Percentiles rank a stretch among this genome's conserved stretches.
Conservation (phyloP, 192 early-diverging fungal genomes). For the Coemansia sp. region DNA sequence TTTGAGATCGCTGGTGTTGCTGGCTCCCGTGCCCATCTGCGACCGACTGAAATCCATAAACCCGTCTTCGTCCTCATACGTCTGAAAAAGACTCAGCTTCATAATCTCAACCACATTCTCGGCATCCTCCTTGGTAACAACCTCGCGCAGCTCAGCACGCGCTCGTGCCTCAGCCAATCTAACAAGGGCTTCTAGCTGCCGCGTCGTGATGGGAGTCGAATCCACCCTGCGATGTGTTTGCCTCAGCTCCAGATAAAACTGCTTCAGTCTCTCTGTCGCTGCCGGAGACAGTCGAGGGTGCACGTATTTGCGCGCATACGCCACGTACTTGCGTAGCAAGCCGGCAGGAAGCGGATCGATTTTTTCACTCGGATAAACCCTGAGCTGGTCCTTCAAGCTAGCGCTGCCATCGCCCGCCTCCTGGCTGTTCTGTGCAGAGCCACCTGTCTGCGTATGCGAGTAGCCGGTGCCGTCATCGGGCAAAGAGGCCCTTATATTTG, state of each 20-base stretch:
- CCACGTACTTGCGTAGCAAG: conserved; percentile 79
- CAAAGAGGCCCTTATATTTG: not conserved
- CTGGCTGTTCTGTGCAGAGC: not conserved
- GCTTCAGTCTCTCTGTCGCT: conserved; percentile 58
- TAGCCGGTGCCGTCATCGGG: not conserved
- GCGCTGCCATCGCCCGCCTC: not conserved
- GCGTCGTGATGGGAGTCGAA: conserved; percentile 74
- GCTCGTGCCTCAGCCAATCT: conserved; percentile 75
- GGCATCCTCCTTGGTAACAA: conserved; percentile 68
- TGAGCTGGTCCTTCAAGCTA: conserved; percentile 27
- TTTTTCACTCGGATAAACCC: conserved; percentile 53
- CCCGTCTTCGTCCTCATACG: conserved; percentile 56
- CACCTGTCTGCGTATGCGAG: not conserved
- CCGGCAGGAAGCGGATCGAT: conserved; percentile 61
- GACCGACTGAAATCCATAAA: conserved; percentile 58
- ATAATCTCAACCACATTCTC: conserved; percentile 76
- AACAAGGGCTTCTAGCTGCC: conserved; percentile 79
- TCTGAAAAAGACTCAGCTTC: conserved; percentile 62
- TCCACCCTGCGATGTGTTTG: conserved; percentile 59
- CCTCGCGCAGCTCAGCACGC: conserved; percentile 67
- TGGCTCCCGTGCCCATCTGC: conserved; percentile 57
- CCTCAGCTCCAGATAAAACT: conserved; percentile 71
- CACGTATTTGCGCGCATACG: conserved; percentile 78
- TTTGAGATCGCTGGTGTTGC: conserved; percentile 57
- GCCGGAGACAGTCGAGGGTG: conserved; percentile 62